Conservation (phyloP, 768 basidiomycete species). For the Leucocoprinus leucothites region DNA sequence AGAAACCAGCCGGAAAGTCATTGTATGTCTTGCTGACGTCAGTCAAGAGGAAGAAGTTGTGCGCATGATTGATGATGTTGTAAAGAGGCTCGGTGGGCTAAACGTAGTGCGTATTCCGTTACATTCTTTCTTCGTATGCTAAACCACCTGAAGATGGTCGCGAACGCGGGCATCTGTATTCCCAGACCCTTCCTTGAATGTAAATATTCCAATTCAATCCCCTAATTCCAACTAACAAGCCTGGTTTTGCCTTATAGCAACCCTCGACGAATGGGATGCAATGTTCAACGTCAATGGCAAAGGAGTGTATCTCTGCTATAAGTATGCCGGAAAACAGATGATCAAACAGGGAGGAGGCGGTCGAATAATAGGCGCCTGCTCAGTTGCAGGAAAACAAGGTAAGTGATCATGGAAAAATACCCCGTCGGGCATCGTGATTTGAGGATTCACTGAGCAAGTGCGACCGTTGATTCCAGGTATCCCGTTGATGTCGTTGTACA, state of each 20-base stretch:
- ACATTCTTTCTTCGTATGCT: background rate
- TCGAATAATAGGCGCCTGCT: constrained; percentile 51
- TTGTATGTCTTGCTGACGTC: constrained; percentile 15
- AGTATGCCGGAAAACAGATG: constrained; percentile 66
- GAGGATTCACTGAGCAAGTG: background rate
- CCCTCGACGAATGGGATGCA: constrained; percentile 35
- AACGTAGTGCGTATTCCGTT: too few species aligned
- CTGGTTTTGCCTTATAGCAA: constrained; percentile 16
- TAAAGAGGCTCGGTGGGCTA: background rate
- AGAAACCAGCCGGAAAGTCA: background rate
- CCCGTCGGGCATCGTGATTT: too few species aligned
- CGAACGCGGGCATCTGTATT: background rate
- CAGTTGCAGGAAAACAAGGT: constrained; percentile 38
- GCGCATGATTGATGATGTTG: background rate
- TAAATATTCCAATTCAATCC: background rate
- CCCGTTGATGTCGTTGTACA: constrained; percentile 22
- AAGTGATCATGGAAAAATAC: constrained; percentile 1
- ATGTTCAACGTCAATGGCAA: constrained; percentile 48
- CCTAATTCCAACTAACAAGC: background rate
- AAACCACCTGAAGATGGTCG: constrained; percentile 1
- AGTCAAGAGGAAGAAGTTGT: constrained; percentile 7
- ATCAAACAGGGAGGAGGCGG: constrained; percentile 49
- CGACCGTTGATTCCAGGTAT: background rate
- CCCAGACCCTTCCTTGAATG: background rate
- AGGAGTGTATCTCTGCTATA: constrained; percentile 60